phyloP scores from a whole-genome alignment of 1,139 yeast species.

The Casaregolazyma suthepensis region DNA sequence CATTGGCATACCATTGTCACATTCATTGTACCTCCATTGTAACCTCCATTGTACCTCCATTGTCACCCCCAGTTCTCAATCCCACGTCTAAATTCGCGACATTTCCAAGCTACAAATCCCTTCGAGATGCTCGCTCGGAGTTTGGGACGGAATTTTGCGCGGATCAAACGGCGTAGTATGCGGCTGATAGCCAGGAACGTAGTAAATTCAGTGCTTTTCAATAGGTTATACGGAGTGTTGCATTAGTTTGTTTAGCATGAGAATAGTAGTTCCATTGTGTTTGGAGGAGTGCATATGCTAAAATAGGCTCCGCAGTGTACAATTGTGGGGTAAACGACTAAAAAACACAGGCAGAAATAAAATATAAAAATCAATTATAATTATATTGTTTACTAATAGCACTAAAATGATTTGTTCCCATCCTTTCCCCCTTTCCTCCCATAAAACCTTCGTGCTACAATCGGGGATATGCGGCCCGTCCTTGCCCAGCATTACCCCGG shows the following conservation, averaged over 20 bases:
- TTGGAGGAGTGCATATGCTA: constrained; percentile 21
- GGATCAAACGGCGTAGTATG: constrained; percentile 31
- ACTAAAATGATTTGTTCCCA: background rate
- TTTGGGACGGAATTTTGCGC: constrained; percentile 31
- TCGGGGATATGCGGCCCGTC: background rate
- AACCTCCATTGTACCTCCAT: too few relatives aligned
- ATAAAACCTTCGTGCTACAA: background rate
- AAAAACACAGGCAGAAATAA: too few relatives aligned
- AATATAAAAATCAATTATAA: too few relatives aligned
- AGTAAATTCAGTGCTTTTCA: too few relatives aligned
- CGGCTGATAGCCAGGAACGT: constrained; percentile 33
- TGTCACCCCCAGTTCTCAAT: constrained; percentile 33
- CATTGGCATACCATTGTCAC: too few relatives aligned
- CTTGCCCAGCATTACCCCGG: background rate
- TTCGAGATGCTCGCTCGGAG: constrained; percentile 32
- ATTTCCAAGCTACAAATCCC: constrained; percentile 18
- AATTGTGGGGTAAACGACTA: too few relatives aligned
- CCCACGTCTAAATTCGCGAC: constrained; percentile 16
- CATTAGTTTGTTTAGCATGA: constrained; percentile 22
- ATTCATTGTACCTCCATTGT: too few relatives aligned
- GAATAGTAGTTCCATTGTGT: constrained; percentile 28
- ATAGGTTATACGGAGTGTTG: too few relatives aligned
- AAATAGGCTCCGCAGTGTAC: too few relatives aligned
- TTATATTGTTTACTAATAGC: too few relatives aligned
- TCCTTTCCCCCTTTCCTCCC: background rate